Conservation (phyloP, 768 basidiomycete species). For the button mushroom (Agaricus bisporus) region DNA sequence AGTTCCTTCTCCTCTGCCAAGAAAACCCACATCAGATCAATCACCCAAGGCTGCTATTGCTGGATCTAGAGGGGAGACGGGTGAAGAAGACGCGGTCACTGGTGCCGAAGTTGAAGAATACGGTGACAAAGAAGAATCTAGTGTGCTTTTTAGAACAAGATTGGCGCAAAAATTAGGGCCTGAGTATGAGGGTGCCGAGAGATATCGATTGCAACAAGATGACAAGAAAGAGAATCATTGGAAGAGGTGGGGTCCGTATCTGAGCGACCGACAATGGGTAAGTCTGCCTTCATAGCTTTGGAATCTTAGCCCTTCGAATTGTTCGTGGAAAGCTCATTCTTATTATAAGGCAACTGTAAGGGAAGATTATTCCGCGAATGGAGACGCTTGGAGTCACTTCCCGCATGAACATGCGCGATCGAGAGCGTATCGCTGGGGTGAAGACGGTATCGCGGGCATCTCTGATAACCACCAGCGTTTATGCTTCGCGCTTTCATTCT, state of each 20-base stretch:
- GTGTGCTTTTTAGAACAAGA: conserved; percentile 51
- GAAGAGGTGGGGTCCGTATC: conserved; percentile 99
- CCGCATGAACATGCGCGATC: conserved; percentile 91
- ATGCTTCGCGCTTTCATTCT: conserved; percentile 85
- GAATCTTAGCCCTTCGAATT: background rate
- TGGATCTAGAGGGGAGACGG: background rate
- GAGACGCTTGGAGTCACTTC: conserved; percentile 94
- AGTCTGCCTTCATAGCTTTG: conserved; percentile 19
- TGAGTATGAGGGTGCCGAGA: conserved; percentile 78
- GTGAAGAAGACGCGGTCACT: conserved; percentile 11
- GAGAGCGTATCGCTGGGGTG: conserved; percentile 97
- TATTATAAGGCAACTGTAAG: conserved; percentile 83
- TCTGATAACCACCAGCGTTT: conserved; percentile 96
- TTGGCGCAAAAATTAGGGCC: conserved; percentile 58
- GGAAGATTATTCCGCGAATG: conserved; percentile 96
- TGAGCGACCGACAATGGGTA: conserved; percentile 97
- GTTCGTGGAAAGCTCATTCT: conserved; percentile 8
- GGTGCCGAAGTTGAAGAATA: conserved; percentile 14
- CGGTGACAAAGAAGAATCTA: conserved; percentile 13
- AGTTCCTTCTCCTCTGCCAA: conserved; percentile 39
- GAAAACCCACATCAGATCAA: conserved; percentile 30
- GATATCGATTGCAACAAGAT: conserved; percentile 80
- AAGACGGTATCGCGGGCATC: conserved; percentile 96
- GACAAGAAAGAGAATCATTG: conserved; percentile 79
- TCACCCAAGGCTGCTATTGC: conserved; percentile 20